phyloP scores from a whole-genome alignment of 768 basidiomycete species.

The Leccinellum rugosiceps region DNA sequence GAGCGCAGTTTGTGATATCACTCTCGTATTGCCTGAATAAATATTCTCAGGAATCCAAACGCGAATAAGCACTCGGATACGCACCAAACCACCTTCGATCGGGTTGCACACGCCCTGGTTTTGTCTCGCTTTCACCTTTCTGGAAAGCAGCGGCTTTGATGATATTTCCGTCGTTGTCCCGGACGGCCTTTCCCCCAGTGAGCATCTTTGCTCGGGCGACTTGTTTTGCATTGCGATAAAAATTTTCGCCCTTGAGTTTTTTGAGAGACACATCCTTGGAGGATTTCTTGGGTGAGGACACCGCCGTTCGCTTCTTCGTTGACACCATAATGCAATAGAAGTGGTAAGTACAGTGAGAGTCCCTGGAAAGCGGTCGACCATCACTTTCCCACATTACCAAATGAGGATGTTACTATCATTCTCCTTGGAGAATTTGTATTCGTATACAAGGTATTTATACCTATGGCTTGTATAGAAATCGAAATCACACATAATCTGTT shows the following conservation, averaged over 20 bases:
- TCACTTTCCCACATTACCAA: slow-evolving; percentile 12
- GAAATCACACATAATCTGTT: too few relatives aligned
- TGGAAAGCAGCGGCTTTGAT: slow-evolving; percentile 93
- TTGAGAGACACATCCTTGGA: slow-evolving; percentile 54
- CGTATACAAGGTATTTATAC: too few relatives aligned
- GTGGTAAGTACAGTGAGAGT: not conserved
- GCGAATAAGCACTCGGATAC: slow-evolving; percentile 26
- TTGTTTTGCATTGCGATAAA: slow-evolving; percentile 95
- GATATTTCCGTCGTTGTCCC: slow-evolving; percentile 90
- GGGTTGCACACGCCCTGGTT: slow-evolving; percentile 88
- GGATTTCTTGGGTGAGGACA: slow-evolving; percentile 36
- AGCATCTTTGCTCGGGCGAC: slow-evolving; percentile 87
- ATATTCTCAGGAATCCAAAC: slow-evolving; percentile 7
- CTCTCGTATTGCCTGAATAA: slow-evolving; percentile 86
- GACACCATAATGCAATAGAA: slow-evolving; percentile 23
- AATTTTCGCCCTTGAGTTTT: slow-evolving; percentile 91
- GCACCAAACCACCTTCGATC: slow-evolving; percentile 97
- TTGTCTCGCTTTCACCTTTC: slow-evolving; percentile 89
- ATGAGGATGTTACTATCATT: not conserved
- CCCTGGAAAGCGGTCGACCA: not conserved
- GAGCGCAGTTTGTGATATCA: slow-evolving; percentile 93
- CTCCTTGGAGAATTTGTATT: too few relatives aligned
- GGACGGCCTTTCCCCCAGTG: slow-evolving; percentile 84
- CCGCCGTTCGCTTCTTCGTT: slow-evolving; percentile 29
- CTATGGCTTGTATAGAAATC: too few relatives aligned